Percentiles rank a stretch among this genome's conserved stretches.
Conservation (phyloP, 768 basidiomycete genomes). For the Sistotremastrum niveocremeum region DNA sequence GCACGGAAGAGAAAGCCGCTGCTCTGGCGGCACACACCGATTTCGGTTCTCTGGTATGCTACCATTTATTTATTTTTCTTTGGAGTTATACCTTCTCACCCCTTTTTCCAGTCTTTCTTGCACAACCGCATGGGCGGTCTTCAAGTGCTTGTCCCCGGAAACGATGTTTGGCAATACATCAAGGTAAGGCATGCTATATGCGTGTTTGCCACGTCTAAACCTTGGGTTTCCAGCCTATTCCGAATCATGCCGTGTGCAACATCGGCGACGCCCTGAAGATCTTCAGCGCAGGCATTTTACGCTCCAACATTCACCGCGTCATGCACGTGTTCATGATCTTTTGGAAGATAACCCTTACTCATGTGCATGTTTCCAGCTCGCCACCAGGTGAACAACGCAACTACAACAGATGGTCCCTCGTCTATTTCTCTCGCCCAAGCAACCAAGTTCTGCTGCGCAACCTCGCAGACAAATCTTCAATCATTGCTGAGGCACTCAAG, state of each 20-base stretch:
- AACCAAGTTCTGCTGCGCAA: constrained; percentile 17
- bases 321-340: constrained; percentile 16
- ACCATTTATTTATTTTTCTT: background rate
- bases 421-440: constrained; percentile 23
- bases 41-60: constrained; percentile 19
- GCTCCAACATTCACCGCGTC: constrained; percentile 30
- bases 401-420: constrained; percentile 19
- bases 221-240: constrained; percentile 21
- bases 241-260: constrained; percentile 33
- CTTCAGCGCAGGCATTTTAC: constrained; percentile 32
- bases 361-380: constrained; percentile 19
- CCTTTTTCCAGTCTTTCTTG: constrained; percentile 19
- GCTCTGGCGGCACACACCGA: constrained; percentile 25
- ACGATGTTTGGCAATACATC: constrained; percentile 26
- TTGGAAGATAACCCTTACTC: background rate
- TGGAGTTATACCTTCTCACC: no score
- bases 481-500: constrained; percentile 12
- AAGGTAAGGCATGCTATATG: constrained; percentile 17
- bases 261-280: constrained; percentile 31
- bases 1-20: constrained; percentile 13
- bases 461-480: constrained; percentile 12
- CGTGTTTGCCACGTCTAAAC: background rate
- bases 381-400: constrained; percentile 21
- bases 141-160: constrained; percentile 28
- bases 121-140: constrained; percentile 32